Evolutionary conservation across 768 basidiomycete species (phyloP).

Genomic region (Boletus sp.): DNA sequence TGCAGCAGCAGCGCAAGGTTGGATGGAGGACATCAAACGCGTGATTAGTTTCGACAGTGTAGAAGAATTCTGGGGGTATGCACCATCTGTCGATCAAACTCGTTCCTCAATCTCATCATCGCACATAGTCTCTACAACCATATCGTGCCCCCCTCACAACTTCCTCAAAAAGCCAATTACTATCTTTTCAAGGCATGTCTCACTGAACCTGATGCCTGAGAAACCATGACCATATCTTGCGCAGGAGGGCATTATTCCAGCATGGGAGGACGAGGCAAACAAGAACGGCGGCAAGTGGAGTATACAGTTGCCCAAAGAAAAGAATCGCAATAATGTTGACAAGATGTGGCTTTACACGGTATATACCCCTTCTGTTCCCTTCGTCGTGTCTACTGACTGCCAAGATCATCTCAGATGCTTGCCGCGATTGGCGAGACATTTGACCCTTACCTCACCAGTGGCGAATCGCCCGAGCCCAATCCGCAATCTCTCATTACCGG

Average conservation of each 20-base stretch:
- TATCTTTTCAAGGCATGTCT: constrained; percentile 90
- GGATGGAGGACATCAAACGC: constrained; percentile 99
- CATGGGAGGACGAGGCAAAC: constrained; percentile 97
- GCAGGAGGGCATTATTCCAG: constrained; percentile 93
- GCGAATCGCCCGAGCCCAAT: constrained; percentile 40
- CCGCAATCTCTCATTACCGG: constrained; percentile 76
- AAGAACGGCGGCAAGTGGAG: constrained; percentile 98
- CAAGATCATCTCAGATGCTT: constrained; percentile 73
- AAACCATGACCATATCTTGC: constrained; percentile 3
- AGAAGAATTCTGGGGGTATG: constrained; percentile 99
- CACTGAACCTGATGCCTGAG: neutral
- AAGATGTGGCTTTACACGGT: constrained; percentile 99
- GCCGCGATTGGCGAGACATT: constrained; percentile 99
- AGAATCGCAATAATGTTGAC: constrained; percentile 80
- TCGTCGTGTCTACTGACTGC: neutral
- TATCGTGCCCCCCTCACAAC: constrained; percentile 89
- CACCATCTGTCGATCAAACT: constrained; percentile 10
- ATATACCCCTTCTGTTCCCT: constrained; percentile 14
- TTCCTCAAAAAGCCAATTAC: constrained; percentile 97
- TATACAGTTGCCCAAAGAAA: constrained; percentile 95
- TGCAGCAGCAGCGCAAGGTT: constrained; percentile 72
- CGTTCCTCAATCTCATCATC: constrained; percentile 9
- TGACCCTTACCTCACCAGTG: constrained; percentile 71
- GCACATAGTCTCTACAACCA: constrained; percentile 82
- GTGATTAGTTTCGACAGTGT: constrained; percentile 96